Conservation (phyloP, 768 basidiomycete genomes). For the Podaxis sp. region DNA sequence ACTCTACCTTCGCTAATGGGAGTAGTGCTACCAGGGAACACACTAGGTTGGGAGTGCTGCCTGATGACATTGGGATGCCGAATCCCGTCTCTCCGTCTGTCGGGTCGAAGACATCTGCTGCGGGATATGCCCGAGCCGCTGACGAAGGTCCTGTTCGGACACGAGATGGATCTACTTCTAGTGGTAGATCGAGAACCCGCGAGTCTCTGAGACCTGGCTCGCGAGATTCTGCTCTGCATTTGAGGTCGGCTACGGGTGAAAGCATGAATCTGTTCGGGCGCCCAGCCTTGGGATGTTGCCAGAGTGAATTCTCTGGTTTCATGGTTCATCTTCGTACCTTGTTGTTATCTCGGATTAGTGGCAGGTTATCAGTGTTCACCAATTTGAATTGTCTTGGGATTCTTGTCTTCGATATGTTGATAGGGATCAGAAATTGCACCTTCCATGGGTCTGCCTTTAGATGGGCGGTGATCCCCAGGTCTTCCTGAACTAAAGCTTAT, state of each 20-base stretch:
- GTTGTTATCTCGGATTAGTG: no score
- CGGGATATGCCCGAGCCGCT: background rate
- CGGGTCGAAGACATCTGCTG: background rate
- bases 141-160: background rate
- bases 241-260: background rate
- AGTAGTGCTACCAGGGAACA: background rate
- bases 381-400: no score
- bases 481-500: no score
- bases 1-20: background rate
- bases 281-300: background rate
- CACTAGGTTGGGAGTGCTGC: background rate
- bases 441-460: no score
- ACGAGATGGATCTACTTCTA: background rate
- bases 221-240: background rate
- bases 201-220: background rate
- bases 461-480: no score
- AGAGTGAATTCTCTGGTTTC: background rate
- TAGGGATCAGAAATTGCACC: no score
- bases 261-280: background rate
- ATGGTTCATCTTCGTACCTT: no score
- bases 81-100: background rate
- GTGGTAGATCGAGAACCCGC: background rate
- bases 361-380: no score
- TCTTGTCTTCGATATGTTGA: no score
- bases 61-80: background rate